Conservation (phyloP, 257 asterid genomes). For the Rauvolfia tetraphylla region DNA sequence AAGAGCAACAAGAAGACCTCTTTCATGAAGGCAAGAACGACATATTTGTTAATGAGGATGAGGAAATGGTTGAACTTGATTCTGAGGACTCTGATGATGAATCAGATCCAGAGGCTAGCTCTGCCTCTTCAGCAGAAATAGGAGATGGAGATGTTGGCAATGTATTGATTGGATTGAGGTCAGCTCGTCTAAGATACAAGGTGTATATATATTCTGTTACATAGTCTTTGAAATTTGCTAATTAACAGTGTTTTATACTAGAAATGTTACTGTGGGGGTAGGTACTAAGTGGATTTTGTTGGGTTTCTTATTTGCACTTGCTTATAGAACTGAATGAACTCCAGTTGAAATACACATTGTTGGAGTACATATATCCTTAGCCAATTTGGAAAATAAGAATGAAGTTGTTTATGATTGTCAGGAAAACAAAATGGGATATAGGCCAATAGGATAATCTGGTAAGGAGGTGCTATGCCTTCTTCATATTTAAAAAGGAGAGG, state of each 20-base stretch:
- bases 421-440: not conserved
- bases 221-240: not conserved
- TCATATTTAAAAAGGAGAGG: not conserved
- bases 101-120: constrained; percentile 45
- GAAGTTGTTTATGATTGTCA: not conserved
- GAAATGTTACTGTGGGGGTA: not conserved
- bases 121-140: constrained; percentile 23
- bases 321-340: not conserved
- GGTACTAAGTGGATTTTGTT: not conserved
- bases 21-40: constrained; percentile 46
- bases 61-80: constrained; percentile 58
- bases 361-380: not conserved
- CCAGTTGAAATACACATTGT: not conserved
- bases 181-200: constrained; percentile 60
- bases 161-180: constrained; percentile 62
- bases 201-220: constrained; percentile 27
- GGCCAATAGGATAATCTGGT: not conserved
- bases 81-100: constrained; percentile 62
- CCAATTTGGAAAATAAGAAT: not conserved
- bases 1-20: constrained; percentile 46
- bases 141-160: constrained; percentile 50
- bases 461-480: not conserved
- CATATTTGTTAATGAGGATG: constrained; percentile 42
- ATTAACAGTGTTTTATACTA: not conserved
- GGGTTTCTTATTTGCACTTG: not conserved